Evolutionary conservation across 805 yeast species (phyloP).

Genomic region (Candida ortonii): DNA sequence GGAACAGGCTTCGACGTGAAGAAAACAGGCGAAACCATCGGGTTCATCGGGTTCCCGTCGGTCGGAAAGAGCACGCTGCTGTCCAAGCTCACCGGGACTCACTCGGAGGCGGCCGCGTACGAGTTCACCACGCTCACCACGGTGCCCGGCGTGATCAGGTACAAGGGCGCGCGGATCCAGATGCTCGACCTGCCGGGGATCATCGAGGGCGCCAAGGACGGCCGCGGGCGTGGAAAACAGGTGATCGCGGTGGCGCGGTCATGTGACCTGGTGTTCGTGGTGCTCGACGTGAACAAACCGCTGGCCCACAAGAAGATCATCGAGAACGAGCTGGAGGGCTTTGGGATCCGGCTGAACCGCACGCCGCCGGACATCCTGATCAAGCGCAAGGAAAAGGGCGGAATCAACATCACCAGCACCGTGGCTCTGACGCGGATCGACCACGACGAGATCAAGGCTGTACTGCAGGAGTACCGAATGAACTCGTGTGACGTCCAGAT

Average conservation of each 20-base stretch:
- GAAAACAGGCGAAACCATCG: slow-evolving; percentile 96
- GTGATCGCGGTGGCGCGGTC: slow-evolving; percentile 99
- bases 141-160: slow-evolving; percentile 94
- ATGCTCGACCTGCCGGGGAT: slow-evolving; percentile 91
- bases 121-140: slow-evolving; percentile 97
- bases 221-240: slow-evolving; percentile 91
- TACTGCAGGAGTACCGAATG: slow-evolving; percentile 91
- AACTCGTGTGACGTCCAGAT: slow-evolving; percentile 95
- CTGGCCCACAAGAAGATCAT: slow-evolving; percentile 90
- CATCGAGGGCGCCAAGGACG: slow-evolving; percentile 88
- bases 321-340: slow-evolving; percentile 94
- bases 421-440: slow-evolving; percentile 90
- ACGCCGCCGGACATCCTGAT: slow-evolving; percentile 89
- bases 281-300: slow-evolving; percentile 94
- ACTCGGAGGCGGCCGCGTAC: slow-evolving; percentile 96
- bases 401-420: slow-evolving; percentile 88
- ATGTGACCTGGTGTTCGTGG: slow-evolving; percentile 88
- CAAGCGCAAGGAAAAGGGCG: slow-evolving; percentile 94
- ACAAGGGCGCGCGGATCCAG: slow-evolving; percentile 96
- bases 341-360: slow-evolving; percentile 91
- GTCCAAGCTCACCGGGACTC: slow-evolving; percentile 89
- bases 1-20: slow-evolving; percentile 98
- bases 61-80: slow-evolving; percentile 88
- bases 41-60: slow-evolving; percentile 97
- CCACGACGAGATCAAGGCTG: slow-evolving; percentile 91